Evolutionary conservation across 2,329 filamentous ascomycete species (phyloP).

Genomic region (Epichloe gansuensis): DNA sequence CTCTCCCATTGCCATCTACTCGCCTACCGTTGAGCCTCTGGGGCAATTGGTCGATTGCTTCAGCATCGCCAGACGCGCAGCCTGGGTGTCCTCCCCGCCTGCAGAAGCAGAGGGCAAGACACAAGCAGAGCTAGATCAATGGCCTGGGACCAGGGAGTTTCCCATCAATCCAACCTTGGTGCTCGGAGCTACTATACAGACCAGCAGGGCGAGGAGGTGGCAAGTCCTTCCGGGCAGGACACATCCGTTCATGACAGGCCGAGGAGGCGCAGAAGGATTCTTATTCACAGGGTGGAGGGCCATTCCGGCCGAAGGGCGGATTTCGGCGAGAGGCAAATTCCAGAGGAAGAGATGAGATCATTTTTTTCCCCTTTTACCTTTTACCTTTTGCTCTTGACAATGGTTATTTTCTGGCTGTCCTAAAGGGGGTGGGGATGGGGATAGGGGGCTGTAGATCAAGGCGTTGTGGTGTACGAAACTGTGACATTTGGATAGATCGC

Average conservation of each 20-base stretch:
- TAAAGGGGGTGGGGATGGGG: neutral
- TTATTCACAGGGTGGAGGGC: constrained; percentile 75
- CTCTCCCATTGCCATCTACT: constrained; percentile 76
- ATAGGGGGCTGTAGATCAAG: neutral
- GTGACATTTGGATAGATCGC: neutral
- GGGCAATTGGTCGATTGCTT: constrained; percentile 71
- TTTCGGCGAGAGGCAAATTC: constrained; percentile 71
- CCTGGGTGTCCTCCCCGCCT: constrained; percentile 50
- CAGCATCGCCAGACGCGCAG: constrained; percentile 63
- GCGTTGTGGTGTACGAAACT: neutral
- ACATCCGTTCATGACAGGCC: constrained; percentile 84
- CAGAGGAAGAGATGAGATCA: constrained; percentile 44
- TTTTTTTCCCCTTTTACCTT: constrained; percentile 1
- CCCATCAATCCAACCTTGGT: constrained; percentile 77
- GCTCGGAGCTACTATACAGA: constrained; percentile 69
- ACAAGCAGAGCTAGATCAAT: constrained; percentile 37
- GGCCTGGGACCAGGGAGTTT: constrained; percentile 59
- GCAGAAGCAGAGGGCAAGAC: constrained; percentile 31
- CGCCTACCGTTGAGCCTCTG: constrained; percentile 66
- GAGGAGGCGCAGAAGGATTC: constrained; percentile 81
- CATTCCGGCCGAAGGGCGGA: constrained; percentile 62
- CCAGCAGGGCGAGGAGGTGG: constrained; percentile 64
- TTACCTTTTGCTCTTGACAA: neutral
- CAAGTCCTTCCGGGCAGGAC: constrained; percentile 87
- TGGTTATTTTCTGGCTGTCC: neutral